Conservation (phyloP, 2,329 filamentous ascomycete genomes). For the Fusarium buxicola region DNA sequence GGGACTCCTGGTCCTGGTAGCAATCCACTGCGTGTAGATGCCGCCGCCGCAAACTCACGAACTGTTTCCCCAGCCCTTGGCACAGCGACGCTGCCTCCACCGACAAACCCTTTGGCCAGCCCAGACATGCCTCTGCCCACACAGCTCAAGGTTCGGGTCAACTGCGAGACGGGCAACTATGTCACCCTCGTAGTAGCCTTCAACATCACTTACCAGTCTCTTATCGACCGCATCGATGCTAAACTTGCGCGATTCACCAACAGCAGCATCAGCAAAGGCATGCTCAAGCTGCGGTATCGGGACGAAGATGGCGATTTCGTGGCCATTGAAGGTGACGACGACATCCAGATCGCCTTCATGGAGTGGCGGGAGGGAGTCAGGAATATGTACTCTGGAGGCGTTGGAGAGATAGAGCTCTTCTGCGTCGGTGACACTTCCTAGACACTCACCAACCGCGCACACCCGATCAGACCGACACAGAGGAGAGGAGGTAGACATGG, state of each 20-base stretch:
- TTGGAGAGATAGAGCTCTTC: constrained; percentile 91
- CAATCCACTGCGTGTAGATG: constrained; percentile 54
- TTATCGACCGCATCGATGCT: constrained; percentile 95
- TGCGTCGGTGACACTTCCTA: constrained; percentile 68
- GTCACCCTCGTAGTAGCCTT: constrained; percentile 96
- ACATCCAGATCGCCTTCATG: constrained; percentile 94
- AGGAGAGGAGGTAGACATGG: constrained; percentile 35
- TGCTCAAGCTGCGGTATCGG: constrained; percentile 87
- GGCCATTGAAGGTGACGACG: constrained; percentile 93
- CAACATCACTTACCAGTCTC: constrained; percentile 92
- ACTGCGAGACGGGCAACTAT: constrained; percentile 86
- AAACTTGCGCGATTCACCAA: constrained; percentile 90
- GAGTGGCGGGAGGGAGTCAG: constrained; percentile 84
- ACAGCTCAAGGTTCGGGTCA: constrained; percentile 95
- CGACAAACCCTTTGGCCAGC: constrained; percentile 50
- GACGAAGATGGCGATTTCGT: constrained; percentile 95
- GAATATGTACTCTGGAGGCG: constrained; percentile 71
- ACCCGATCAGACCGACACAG: constrained; percentile 20
- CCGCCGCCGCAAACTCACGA: constrained; percentile 54
- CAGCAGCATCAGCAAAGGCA: constrained; percentile 83
- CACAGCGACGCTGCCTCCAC: constrained; percentile 46
- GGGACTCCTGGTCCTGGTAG: constrained; percentile 54
- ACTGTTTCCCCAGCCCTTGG: constrained; percentile 62
- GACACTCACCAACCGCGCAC: constrained; percentile 15
- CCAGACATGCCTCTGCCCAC: constrained; percentile 69